Percentiles rank a stretch among this genome's conserved stretches.
Evolutionary conservation across 257 asterid genomes (phyloP).

Genomic region (Lycium ferocissimum): DNA sequence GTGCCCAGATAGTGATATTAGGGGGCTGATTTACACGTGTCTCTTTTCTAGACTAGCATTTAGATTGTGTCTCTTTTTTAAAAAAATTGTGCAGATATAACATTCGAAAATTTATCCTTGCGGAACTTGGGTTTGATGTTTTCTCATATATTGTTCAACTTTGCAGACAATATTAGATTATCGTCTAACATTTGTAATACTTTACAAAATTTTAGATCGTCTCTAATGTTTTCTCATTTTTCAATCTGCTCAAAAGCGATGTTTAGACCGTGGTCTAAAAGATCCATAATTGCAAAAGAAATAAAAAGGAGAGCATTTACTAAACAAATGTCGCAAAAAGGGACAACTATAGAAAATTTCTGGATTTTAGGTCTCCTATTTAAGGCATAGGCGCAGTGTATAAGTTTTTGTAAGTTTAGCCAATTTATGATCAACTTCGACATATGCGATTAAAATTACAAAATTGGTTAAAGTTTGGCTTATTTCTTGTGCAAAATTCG

Average conservation of each 20-base stretch:
- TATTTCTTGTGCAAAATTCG: not conserved
- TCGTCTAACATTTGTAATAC: not conserved
- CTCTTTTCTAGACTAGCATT: not conserved
- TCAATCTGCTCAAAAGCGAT: not conserved
- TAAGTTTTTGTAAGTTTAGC: not conserved
- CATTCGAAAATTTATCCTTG: not conserved
- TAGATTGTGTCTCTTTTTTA: not conserved
- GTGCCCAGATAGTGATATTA: no score
- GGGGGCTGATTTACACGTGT: no score
- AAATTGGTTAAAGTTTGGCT: not conserved
- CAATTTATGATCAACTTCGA: not conserved
- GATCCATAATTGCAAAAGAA: not conserved
- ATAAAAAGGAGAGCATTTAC: not conserved
- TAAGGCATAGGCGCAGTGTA: not conserved
- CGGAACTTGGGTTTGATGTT: not conserved
- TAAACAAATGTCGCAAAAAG: not conserved
- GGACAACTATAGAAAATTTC: not conserved
- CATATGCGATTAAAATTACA: not conserved
- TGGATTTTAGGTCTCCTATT: not conserved
- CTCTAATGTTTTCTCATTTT: not conserved
- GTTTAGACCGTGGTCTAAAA: not conserved
- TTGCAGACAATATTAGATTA: not conserved
- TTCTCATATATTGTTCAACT: not conserved
- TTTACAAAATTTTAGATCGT: no score
- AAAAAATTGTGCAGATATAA: not conserved